Evolutionary conservation across 257 asterid species (phyloP).

Genomic region (Primulina tabacum): DNA sequence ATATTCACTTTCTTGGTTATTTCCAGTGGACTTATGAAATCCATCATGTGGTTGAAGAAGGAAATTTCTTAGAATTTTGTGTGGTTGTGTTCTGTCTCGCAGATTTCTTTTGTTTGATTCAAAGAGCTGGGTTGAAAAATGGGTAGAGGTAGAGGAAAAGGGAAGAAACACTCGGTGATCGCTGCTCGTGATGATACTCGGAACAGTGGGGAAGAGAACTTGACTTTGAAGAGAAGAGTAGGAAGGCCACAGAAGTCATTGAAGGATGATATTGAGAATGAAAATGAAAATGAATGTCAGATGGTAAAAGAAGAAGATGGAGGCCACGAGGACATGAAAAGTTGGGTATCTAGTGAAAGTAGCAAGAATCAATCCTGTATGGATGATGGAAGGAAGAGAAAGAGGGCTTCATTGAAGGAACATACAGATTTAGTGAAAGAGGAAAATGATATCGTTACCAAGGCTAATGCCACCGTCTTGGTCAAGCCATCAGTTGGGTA

Average conservation of each 20-base stretch:
- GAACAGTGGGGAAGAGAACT: conserved; percentile 73
- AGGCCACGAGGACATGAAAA: conserved; percentile 16
- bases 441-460: conserved; percentile 42
- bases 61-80: conserved; percentile 1
- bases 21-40: background rate
- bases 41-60: conserved; percentile 5
- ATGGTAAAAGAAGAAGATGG: conserved; percentile 42
- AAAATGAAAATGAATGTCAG: conserved; percentile 41
- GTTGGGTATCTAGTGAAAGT: conserved; percentile 34
- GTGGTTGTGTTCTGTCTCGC: conserved; percentile 26
- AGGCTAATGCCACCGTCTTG: conserved; percentile 34
- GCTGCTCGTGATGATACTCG: conserved; percentile 46
- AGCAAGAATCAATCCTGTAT: conserved; percentile 38
- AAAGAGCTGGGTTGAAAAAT: conserved; percentile 34
- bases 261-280: conserved; percentile 52
- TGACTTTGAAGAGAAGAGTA: conserved; percentile 51
- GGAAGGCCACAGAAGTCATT: conserved; percentile 71
- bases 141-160: conserved; percentile 87
- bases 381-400: conserved; percentile 64
- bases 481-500: conserved; percentile 48
- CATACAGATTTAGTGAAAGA: conserved; percentile 43
- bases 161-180: conserved; percentile 49
- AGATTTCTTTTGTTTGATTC: conserved; percentile 33
- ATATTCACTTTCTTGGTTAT: background rate
- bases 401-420: conserved; percentile 52